Evolutionary conservation across 2,329 filamentous ascomycete genomes (phyloP).

Genomic region (Xylariaceae sp.): DNA sequence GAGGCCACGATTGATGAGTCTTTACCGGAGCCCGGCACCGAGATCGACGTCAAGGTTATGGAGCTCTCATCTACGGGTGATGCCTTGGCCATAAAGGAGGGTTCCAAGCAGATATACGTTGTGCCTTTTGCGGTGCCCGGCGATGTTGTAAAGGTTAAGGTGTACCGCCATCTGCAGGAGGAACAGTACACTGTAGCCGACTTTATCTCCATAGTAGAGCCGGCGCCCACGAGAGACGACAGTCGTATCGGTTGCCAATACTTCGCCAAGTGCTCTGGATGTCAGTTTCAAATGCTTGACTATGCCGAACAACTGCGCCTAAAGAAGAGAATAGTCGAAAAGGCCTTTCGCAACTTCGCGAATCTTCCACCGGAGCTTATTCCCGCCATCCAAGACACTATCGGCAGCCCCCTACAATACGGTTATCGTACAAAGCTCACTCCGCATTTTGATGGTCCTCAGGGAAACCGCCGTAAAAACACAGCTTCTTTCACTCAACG

Average conservation of each 20-base stretch:
- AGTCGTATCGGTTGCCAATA: conserved; percentile 81
- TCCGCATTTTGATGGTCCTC: conserved; percentile 89
- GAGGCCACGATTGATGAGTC: conserved; percentile 33
- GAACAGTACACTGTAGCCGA: conserved; percentile 79
- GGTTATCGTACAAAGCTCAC: conserved; percentile 97
- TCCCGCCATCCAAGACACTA: conserved; percentile 80
- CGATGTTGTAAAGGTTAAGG: conserved; percentile 79
- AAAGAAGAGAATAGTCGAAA: conserved; percentile 87
- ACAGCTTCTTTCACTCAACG: conserved; percentile 62
- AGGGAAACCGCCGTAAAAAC: conserved; percentile 58
- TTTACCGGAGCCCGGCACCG: conserved; percentile 72
- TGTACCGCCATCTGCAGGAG: conserved; percentile 72
- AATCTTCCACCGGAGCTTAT: conserved; percentile 77
- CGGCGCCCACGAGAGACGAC: conserved; percentile 79
- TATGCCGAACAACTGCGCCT: conserved; percentile 85
- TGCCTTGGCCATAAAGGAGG: conserved; percentile 76
- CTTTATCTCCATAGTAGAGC: conserved; percentile 76
- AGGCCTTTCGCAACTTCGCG: conserved; percentile 91
- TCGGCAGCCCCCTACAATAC: conserved; percentile 89
- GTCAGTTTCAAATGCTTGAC: conserved; percentile 96
- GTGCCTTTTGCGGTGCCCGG: conserved; percentile 90
- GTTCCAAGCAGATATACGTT: conserved; percentile 75
- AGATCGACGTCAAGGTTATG: conserved; percentile 82
- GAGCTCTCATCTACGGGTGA: conserved; percentile 92
- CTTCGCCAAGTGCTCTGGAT: conserved; percentile 87